Conservation (phyloP, 345 rosid species). For the Populus davidiana region DNA sequence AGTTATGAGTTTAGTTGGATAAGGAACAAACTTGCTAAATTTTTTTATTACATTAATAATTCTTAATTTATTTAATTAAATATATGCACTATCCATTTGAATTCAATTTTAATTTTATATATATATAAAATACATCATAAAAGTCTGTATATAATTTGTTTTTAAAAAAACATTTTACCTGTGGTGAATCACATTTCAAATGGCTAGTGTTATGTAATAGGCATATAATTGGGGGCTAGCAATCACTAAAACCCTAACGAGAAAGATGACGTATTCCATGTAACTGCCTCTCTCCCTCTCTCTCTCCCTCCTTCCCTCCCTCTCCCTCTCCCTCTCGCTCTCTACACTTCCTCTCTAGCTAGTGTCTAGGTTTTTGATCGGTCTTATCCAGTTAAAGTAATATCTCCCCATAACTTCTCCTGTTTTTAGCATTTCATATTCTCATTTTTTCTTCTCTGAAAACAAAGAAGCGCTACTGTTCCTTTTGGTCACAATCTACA, state of each 20-base stretch:
- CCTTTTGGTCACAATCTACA: not conserved
- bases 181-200: no score
- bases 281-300: not conserved
- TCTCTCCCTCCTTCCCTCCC: not conserved
- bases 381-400: not conserved
- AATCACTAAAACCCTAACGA: not conserved
- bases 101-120: no score
- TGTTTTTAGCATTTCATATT: not conserved
- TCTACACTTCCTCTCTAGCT: not conserved
- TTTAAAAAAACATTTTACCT: no score
- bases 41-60: no score
- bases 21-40: fast-evolving
- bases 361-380: not conserved
- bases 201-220: not conserved
- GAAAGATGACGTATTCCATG: not conserved
- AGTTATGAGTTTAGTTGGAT: fast-evolving
- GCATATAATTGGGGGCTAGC: not conserved
- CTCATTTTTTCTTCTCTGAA: not conserved
- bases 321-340: not conserved
- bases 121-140: no score
- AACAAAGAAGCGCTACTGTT: not conserved
- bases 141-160: no score
- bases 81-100: no score
- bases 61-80: no score
- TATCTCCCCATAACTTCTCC: not conserved